Percentiles rank a stretch among this genome's conserved stretches.
Conservation (phyloP, 2,329 filamentous ascomycete genomes). For the Pleurostoma richardsiae region DNA sequence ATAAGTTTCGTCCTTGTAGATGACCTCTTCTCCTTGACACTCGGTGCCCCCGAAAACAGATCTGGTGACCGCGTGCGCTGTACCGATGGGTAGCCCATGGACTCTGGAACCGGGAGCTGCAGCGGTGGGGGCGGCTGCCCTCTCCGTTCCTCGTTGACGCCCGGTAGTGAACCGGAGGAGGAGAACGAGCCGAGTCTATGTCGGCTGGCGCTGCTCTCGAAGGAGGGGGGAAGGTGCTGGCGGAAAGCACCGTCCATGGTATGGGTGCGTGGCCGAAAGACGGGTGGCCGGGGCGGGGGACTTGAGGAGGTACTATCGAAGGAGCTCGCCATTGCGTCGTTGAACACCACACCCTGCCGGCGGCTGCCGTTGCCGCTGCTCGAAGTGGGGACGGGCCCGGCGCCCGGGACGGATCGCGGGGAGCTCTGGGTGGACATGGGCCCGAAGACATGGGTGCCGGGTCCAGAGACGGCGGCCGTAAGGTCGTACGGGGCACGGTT, state of each 20-base stretch:
- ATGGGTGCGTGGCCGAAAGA: constrained; percentile 48
- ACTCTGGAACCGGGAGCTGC: constrained; percentile 33
- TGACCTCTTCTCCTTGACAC: constrained; percentile 41
- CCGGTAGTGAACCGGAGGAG: constrained; percentile 50
- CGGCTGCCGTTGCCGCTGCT: constrained; percentile 13
- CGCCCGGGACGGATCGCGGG: constrained; percentile 39
- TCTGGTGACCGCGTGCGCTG: constrained; percentile 25
- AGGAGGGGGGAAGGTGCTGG: constrained; percentile 31
- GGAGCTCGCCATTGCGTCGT: constrained; percentile 47
- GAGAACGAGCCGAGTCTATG: constrained; percentile 68
- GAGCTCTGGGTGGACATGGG: constrained; percentile 38
- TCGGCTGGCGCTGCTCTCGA: constrained; percentile 37
- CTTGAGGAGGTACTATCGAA: constrained; percentile 42
- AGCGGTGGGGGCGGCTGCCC: constrained; percentile 28
- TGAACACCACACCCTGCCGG: constrained; percentile 56
- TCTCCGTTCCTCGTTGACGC: constrained; percentile 39
- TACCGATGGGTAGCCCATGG: constrained; percentile 35
- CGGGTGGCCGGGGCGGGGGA: constrained; percentile 28
- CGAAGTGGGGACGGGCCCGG: constrained; percentile 26
- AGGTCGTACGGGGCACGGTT: constrained; percentile 11
- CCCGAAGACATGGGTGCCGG: constrained; percentile 22
- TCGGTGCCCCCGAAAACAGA: constrained; percentile 23
- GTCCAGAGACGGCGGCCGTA: constrained; percentile 3
- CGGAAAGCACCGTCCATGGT: constrained; percentile 53
- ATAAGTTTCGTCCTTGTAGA: constrained; percentile 42